A percentile compares a stretch with the other conserved stretches of the same genome.
Evolutionary conservation across 2,329 filamentous ascomycete species (phyloP).

Genomic region (Orbilia javanica): DNA sequence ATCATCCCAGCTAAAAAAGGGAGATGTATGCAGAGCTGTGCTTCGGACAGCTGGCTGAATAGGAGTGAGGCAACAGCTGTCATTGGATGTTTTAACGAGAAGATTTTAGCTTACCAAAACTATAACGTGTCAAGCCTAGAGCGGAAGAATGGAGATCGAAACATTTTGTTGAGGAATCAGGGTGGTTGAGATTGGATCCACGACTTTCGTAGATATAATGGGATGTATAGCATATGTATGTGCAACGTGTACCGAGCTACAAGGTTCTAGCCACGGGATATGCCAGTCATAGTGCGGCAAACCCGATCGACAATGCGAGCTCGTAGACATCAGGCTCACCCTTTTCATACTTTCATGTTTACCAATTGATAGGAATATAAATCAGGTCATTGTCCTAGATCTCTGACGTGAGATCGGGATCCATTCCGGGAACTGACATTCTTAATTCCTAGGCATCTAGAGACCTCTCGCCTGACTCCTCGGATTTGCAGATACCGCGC

Average conservation of each 20-base stretch:
- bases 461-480: conserved; percentile 1
- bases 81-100: conserved; percentile 28
- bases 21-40: neutral
- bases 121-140: conserved; percentile 28
- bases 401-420: conserved; percentile 6
- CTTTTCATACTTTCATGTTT: neutral
- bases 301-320: conserved; percentile 31
- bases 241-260: conserved; percentile 8
- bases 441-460: conserved; percentile 2
- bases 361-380: conserved; percentile 3
- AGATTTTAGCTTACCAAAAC: neutral
- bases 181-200: conserved; percentile 21
- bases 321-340: conserved; percentile 4
- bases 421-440: conserved; percentile 12
- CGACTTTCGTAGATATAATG: conserved; percentile 8
- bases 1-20: conserved; percentile 1
- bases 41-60: neutral
- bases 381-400: conserved; percentile 14
- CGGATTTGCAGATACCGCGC: neutral
- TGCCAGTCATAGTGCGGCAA: conserved; percentile 11
- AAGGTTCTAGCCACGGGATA: conserved; percentile 24
- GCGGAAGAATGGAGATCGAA: conserved; percentile 16
- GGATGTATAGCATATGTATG: conserved; percentile 23
- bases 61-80: conserved; percentile 28
- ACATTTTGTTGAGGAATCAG: conserved; percentile 15